Conservation (phyloP, 2,329 filamentous ascomycete genomes). For the Claviceps quebecensis region DNA sequence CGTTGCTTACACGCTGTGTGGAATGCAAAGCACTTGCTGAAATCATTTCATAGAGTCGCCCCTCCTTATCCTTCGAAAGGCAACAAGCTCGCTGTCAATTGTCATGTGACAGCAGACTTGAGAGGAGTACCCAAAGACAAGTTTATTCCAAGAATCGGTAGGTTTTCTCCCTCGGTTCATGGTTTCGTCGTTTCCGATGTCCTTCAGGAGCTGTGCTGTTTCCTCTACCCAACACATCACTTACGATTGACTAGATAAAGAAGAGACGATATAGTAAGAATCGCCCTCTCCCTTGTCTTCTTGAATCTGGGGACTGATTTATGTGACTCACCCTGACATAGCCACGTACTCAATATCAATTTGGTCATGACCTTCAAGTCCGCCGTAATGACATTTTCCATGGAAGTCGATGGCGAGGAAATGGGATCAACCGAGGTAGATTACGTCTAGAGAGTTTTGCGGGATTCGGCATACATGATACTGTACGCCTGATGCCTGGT, state of each 20-base stretch:
- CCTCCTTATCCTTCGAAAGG: neutral
- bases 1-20: too few relatives aligned
- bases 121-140: neutral
- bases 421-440: neutral
- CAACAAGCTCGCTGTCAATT: neutral
- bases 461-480: too few relatives aligned
- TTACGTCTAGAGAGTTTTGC: neutral
- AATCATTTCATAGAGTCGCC: neutral
- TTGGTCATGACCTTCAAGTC: slow-evolving; percentile 2
- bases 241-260: neutral
- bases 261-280: neutral
- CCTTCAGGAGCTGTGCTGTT: neutral
- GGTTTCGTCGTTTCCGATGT: neutral
- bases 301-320: neutral
- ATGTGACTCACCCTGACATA: neutral
- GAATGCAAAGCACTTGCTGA: neutral
- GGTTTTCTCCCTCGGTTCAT: neutral
- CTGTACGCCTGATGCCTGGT: too few relatives aligned
- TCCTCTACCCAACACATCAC: neutral
- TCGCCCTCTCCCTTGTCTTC: neutral
- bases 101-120: neutral
- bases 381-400: slow-evolving; percentile 2
- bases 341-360: neutral
- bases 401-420: neutral
- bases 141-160: neutral